phyloP scores from a whole-genome alignment of 306 rosid species.

The Ormosia emarginata region DNA sequence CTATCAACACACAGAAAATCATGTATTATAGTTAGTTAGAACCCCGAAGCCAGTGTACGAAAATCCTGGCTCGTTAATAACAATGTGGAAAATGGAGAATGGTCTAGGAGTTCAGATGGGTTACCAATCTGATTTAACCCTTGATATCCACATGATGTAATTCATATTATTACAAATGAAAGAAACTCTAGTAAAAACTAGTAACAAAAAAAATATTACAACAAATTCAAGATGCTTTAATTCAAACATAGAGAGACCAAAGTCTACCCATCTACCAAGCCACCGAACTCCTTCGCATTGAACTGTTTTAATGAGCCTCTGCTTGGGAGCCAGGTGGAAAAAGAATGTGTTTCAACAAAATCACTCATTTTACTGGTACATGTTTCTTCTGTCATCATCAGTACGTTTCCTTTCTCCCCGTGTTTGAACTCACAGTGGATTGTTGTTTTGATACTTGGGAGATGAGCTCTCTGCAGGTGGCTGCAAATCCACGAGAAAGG shows the following conservation, averaged over 20 bases:
- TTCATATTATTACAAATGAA: background rate
- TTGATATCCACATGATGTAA: background rate
- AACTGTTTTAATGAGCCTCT: background rate
- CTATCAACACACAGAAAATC: background rate
- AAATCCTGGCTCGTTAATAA: background rate
- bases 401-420: background rate
- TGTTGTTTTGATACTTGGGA: background rate
- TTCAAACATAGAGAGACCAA: background rate
- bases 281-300: background rate
- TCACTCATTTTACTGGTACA: background rate
- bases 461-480: constrained; percentile 13
- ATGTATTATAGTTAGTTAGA: background rate
- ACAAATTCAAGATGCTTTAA: background rate
- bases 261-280: background rate
- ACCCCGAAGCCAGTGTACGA: background rate
- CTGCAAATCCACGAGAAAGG: constrained; percentile 44
- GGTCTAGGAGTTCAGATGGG: background rate
- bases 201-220: background rate
- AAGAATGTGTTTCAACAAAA: constrained; percentile 11
- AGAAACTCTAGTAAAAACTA: background rate
- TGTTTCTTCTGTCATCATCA: background rate
- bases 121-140: background rate
- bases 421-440: background rate
- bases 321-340: background rate
- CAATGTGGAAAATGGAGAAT: background rate